Conservation (phyloP, 2,329 filamentous ascomycete genomes). For the Venturiaceae sp. region DNA sequence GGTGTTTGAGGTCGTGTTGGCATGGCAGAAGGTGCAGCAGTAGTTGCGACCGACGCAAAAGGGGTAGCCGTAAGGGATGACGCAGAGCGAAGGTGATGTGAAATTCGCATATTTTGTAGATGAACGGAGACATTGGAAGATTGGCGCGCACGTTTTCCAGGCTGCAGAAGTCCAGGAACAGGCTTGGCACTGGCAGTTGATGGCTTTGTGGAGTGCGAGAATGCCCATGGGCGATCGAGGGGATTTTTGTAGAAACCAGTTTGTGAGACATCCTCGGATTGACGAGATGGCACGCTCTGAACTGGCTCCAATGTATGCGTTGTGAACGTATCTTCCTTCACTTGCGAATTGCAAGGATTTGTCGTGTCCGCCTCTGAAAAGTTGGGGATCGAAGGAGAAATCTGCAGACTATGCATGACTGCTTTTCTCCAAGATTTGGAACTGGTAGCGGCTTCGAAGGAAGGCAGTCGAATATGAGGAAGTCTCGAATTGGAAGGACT, state of each 20-base stretch:
- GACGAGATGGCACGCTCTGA: not conserved
- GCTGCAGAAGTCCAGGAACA: not conserved
- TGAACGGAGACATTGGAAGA: constrained; percentile 19
- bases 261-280: not conserved
- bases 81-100: constrained; percentile 32
- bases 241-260: not conserved
- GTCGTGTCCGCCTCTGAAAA: not conserved
- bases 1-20: not conserved
- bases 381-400: constrained; percentile 1
- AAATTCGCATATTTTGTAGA: constrained; percentile 34
- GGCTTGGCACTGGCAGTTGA: not conserved
- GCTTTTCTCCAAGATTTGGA: constrained; percentile 1
- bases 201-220: not conserved
- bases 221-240: not conserved
- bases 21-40: not conserved
- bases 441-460: not conserved
- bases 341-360: not conserved
- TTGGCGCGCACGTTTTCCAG: not conserved
- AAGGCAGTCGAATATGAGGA: constrained; percentile 3
- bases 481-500: not conserved
- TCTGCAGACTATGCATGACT: constrained; percentile 7
- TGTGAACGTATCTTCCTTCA: not conserved
- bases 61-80: constrained; percentile 26
- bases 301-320: not conserved
- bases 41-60: not conserved